Percentiles rank a stretch among this genome's conserved stretches.
Evolutionary conservation across 148 eudicot species (phyloP).

Genomic region (Vaccinium corymbosum): DNA sequence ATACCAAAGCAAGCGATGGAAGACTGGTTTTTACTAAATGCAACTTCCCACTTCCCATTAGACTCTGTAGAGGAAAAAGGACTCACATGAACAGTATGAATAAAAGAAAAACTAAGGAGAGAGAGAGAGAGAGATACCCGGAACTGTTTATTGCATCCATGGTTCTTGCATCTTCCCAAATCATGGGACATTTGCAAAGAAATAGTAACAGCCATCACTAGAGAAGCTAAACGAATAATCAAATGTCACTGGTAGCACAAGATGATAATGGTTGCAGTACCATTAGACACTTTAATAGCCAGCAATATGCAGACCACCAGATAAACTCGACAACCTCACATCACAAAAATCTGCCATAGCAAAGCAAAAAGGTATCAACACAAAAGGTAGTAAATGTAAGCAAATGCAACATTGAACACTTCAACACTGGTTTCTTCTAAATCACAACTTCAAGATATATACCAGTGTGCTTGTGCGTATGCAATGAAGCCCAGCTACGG

Average conservation of each 20-base stretch:
- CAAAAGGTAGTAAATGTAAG: background rate
- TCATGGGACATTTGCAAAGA: slow-evolving; percentile 48
- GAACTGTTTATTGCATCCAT: slow-evolving; percentile 27
- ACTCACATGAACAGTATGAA: slow-evolving; percentile 5
- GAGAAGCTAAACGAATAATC: background rate
- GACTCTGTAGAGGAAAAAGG: slow-evolving; percentile 31
- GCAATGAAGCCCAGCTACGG: too few species aligned
- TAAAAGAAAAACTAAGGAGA: slow-evolving; percentile 2
- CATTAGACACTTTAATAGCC: background rate
- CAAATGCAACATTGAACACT: background rate
- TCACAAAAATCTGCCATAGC: slow-evolving; percentile 4
- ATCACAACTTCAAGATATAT: background rate
- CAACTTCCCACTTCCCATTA: slow-evolving; percentile 30
- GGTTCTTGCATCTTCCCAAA: slow-evolving; percentile 47
- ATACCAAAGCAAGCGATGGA: slow-evolving; percentile 47
- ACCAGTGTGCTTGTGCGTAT: background rate
- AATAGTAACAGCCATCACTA: slow-evolving; percentile 41
- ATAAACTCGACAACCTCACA: background rate
- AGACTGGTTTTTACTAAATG: slow-evolving; percentile 21
- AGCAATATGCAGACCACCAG: slow-evolving; percentile 6
- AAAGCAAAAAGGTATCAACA: slow-evolving; percentile 11
- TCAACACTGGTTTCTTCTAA: background rate
- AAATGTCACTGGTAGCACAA: slow-evolving; percentile 9
- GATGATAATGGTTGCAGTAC: slow-evolving; percentile 2
- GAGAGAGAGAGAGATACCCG: background rate